These are phyloP conservation scores for Candida argentea DNA, from an alignment of 805 yeast genomes.

Conservation along the genomic window DNA sequence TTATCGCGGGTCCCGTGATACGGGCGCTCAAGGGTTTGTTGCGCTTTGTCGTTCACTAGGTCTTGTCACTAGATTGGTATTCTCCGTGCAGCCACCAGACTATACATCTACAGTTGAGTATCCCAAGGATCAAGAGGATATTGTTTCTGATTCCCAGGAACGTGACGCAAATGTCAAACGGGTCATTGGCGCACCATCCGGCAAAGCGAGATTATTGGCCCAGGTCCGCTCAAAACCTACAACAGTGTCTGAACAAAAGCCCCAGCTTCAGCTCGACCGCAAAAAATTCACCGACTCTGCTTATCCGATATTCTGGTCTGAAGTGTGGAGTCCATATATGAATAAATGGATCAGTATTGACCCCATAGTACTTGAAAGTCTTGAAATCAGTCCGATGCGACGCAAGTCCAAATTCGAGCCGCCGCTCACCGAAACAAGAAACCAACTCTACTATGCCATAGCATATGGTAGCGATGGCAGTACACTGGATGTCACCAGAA, in stretches of 20 bases:
- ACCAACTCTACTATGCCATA: slow-evolving; percentile 61
- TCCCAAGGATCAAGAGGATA: slow-evolving; percentile 3
- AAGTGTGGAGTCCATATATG: slow-evolving; percentile 75
- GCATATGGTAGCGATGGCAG: slow-evolving; percentile 62
- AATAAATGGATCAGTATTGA: slow-evolving; percentile 81
- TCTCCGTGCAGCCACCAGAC: slow-evolving; percentile 88
- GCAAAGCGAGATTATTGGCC: slow-evolving; percentile 10
- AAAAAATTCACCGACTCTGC: slow-evolving; percentile 13
- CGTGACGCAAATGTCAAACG: slow-evolving; percentile 9
- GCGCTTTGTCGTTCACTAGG: slow-evolving; percentile 62
- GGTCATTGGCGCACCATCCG: slow-evolving; percentile 14
- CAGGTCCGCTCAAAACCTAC: slow-evolving; percentile 4
- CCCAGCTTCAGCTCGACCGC: slow-evolving; percentile 1
- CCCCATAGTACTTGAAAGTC: slow-evolving; percentile 53
- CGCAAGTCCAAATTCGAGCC: slow-evolving; percentile 62
- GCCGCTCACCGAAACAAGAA: slow-evolving; percentile 45
- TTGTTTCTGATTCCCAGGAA: slow-evolving; percentile 4
- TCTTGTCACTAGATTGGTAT: slow-evolving; percentile 62
- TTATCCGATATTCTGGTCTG: slow-evolving; percentile 85
- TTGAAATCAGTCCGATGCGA: slow-evolving; percentile 50
- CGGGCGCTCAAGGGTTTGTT: slow-evolving; percentile 83
- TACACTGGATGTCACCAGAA: slow-evolving; percentile 72
- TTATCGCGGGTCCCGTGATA: slow-evolving; percentile 62
- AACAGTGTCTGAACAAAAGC: slow-evolving; percentile 7
- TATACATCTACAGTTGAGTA: slow-evolving; percentile 33